Percentiles rank a stretch among this genome's conserved stretches.
Conservation (phyloP, 306 rosid species). For the Citrullus amarus region DNA sequence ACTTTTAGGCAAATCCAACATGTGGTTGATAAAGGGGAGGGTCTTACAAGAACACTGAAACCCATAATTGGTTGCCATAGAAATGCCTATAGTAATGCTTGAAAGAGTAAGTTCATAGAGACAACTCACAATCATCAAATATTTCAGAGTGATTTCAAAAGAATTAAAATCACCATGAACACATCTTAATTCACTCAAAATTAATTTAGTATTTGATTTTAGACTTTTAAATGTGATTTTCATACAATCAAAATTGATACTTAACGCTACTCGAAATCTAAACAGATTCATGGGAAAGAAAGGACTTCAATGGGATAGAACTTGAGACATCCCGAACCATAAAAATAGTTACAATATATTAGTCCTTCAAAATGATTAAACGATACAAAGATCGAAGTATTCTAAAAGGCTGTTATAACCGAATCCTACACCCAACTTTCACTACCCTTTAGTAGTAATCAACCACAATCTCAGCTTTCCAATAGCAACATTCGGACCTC, state of each 20-base stretch:
- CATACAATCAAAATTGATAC: too few species aligned
- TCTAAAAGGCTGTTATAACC: background rate
- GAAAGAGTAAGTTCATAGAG: constrained; percentile 40
- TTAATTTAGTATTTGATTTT: too few species aligned
- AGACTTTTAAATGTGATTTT: too few species aligned
- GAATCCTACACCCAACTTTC: background rate
- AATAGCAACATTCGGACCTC: too few species aligned
- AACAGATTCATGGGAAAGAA: too few species aligned
- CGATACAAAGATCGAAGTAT: background rate
- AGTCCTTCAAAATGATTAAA: background rate
- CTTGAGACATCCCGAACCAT: background rate
- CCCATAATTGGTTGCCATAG: constrained; percentile 9
- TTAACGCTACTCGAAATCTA: too few species aligned
- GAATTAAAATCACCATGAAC: too few species aligned
- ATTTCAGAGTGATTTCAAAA: too few species aligned
- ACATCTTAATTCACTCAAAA: too few species aligned
- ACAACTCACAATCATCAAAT: constrained; percentile 37
- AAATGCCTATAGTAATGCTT: constrained; percentile 30
- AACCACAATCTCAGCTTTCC: background rate
- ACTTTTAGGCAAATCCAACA: too few species aligned
- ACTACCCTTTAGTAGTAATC: background rate
- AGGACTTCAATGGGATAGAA: background rate
- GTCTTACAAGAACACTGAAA: constrained; percentile 14
- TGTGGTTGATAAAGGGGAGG: background rate
- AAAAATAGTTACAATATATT: background rate